A percentile compares a stretch with the other conserved stretches of the same genome.
phyloP scores from a whole-genome alignment of 2,329 filamentous ascomycete species.

The Claviceps sp. region DNA sequence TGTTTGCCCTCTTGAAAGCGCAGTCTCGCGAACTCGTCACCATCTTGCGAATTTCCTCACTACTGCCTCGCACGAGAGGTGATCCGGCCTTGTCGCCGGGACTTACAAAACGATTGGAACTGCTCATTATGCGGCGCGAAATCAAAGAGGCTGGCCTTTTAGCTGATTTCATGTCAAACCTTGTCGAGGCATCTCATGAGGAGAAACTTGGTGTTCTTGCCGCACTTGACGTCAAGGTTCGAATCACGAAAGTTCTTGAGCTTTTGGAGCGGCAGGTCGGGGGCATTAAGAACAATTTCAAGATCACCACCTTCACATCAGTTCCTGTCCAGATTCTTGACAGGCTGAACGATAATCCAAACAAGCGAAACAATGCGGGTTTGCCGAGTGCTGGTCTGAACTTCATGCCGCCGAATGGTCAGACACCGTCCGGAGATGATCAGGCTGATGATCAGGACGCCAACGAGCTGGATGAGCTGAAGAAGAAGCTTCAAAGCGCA shows the following conservation, averaged over 20 bases:
- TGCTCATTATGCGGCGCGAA: constrained; percentile 75
- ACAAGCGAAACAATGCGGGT: constrained; percentile 17
- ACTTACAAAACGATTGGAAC: constrained; percentile 73
- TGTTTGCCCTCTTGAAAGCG: constrained; percentile 71
- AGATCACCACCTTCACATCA: constrained; percentile 65
- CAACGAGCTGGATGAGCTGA: constrained; percentile 83
- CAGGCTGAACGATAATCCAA: constrained; percentile 30
- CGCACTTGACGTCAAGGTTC: constrained; percentile 63
- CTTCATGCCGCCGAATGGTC: constrained; percentile 21
- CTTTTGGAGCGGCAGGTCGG: constrained; percentile 71
- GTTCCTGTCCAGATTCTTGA: constrained; percentile 49
- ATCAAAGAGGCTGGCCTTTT: constrained; percentile 70
- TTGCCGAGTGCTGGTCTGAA: constrained; percentile 27
- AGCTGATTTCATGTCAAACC: constrained; percentile 93
- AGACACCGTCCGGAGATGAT: constrained; percentile 31
- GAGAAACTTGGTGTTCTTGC: constrained; percentile 82
- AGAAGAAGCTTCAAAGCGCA: constrained; percentile 73
- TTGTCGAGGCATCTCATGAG: constrained; percentile 75
- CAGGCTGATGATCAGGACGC: constrained; percentile 63
- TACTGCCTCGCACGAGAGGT: constrained; percentile 58
- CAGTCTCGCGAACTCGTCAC: constrained; percentile 77
- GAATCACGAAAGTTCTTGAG: constrained; percentile 71
- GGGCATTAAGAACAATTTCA: constrained; percentile 74
- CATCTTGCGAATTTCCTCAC: constrained; percentile 68
- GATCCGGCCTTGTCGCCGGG: constrained; percentile 61